phyloP scores from a whole-genome alignment of 305 asterid species.

The Fraxinus albicans region DNA sequence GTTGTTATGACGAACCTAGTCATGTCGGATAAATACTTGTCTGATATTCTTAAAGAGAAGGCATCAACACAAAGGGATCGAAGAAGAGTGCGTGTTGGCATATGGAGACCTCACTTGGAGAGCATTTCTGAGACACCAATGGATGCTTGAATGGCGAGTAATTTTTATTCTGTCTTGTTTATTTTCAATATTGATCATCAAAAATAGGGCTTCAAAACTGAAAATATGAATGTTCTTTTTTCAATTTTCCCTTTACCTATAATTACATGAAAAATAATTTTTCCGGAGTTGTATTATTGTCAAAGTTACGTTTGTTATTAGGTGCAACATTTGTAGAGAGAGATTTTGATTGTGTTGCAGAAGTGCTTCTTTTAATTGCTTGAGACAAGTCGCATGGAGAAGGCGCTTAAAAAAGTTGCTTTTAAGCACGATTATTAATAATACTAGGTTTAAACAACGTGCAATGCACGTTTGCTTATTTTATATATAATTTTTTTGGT shows the following conservation, averaged over 20 bases:
- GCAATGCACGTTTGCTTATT: too few relatives aligned
- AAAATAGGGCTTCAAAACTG: neutral
- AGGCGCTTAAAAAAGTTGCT: neutral
- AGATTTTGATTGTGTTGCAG: neutral
- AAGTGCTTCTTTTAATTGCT: neutral
- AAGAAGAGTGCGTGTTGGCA: conserved; percentile 41
- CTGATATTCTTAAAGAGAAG: conserved; percentile 46
- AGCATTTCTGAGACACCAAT: conserved; percentile 43
- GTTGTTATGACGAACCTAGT: neutral
- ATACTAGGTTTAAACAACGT: too few relatives aligned
- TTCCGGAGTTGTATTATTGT: neutral
- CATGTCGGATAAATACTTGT: conserved; percentile 34
- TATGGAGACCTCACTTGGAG: conserved; percentile 51
- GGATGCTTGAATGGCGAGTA: conserved; percentile 20
- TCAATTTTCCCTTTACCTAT: conserved; percentile 7
- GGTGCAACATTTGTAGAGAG: neutral
- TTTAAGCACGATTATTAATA: neutral
- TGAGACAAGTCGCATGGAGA: neutral
- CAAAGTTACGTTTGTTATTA: neutral
- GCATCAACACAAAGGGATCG: conserved; percentile 41
- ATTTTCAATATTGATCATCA: neutral
- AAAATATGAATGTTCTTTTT: neutral
- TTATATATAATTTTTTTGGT: too few relatives aligned
- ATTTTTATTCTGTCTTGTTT: neutral
- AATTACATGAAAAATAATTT: neutral